Percentiles rank a stretch among this genome's conserved stretches.
Evolutionary conservation across 352 stramenopile genomes (phyloP).

Genomic region (Elongisporangium senticosum): DNA sequence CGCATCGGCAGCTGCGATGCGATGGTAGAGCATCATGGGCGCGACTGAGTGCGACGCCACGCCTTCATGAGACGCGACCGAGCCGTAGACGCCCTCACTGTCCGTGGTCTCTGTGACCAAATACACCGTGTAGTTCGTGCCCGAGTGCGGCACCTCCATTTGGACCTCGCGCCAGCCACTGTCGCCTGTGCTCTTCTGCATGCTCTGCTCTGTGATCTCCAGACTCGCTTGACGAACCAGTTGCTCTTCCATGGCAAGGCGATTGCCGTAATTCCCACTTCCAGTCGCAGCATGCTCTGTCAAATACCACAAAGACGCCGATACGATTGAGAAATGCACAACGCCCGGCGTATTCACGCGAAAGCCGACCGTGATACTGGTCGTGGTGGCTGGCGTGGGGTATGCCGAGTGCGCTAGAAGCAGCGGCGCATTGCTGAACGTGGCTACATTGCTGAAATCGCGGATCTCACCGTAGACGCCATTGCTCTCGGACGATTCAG

Average conservation of each 20-base stretch:
- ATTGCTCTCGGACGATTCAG: conserved; percentile 39
- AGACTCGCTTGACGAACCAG: conserved; percentile 39
- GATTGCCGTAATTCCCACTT: conserved; percentile 60
- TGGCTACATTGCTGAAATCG: conserved; percentile 40
- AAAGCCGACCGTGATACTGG: conserved; percentile 54
- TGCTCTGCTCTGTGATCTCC: conserved; percentile 21
- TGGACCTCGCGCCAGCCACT: conserved; percentile 52
- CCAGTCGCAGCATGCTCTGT: conserved; percentile 29
- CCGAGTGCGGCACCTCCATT: conserved; percentile 41
- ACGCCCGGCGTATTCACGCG: conserved; percentile 46
- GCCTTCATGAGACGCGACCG: conserved; percentile 48
- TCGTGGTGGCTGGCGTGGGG: conserved; percentile 42
- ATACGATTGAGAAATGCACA: conserved; percentile 58
- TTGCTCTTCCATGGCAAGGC: conserved; percentile 47
- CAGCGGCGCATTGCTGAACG: conserved; percentile 57
- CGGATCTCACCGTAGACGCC: conserved; percentile 54
- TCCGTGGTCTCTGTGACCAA: conserved; percentile 63
- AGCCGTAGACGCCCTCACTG: conserved; percentile 69
- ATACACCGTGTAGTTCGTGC: conserved; percentile 63
- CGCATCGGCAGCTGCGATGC: conserved; percentile 44
- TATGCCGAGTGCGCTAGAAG: conserved; percentile 58
- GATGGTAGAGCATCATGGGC: conserved; percentile 28
- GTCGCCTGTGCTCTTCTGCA: conserved; percentile 16
- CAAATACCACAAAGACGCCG: conserved; percentile 24
- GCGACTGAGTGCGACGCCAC: conserved; percentile 48